phyloP scores from a whole-genome alignment of 73 alveolate species.

The Tetrahymena borealis region DNA sequence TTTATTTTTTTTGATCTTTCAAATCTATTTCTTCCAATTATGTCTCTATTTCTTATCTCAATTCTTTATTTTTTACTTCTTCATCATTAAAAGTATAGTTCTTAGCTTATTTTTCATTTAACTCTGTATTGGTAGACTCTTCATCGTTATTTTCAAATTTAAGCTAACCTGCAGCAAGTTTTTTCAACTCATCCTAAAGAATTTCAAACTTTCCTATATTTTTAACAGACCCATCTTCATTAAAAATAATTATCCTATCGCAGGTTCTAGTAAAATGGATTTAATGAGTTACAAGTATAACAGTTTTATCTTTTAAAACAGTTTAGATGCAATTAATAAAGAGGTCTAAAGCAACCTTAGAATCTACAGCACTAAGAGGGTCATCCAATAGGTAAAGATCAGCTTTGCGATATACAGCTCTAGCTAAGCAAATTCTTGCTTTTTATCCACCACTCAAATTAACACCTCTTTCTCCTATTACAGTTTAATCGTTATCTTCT shows the following conservation, averaged over 20 bases:
- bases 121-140: too few relatives aligned
- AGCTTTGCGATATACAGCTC: constrained; percentile 88
- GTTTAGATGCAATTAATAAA: constrained; percentile 60
- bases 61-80: too few relatives aligned
- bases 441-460: constrained; percentile 94
- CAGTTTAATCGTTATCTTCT: constrained; percentile 88
- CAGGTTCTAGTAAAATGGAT: constrained; percentile 61
- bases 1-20: not conserved
- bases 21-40: not conserved
- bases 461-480: constrained; percentile 95
- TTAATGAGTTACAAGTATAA: constrained; percentile 88
- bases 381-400: constrained; percentile 83
- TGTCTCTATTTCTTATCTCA: not conserved
- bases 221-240: constrained; percentile 53
- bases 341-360: constrained; percentile 72
- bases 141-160: not conserved
- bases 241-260: constrained; percentile 73
- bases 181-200: not conserved
- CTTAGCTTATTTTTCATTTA: not conserved
- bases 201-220: constrained; percentile 58
- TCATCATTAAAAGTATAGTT: too few relatives aligned
- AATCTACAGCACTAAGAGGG: constrained; percentile 86
- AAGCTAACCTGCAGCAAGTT: not conserved
- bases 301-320: constrained; percentile 68
- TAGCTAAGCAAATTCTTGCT: constrained; percentile 91